phyloP scores from a whole-genome alignment of 2,329 filamentous ascomycete species.

The Aureobasidium melanogenum region DNA sequence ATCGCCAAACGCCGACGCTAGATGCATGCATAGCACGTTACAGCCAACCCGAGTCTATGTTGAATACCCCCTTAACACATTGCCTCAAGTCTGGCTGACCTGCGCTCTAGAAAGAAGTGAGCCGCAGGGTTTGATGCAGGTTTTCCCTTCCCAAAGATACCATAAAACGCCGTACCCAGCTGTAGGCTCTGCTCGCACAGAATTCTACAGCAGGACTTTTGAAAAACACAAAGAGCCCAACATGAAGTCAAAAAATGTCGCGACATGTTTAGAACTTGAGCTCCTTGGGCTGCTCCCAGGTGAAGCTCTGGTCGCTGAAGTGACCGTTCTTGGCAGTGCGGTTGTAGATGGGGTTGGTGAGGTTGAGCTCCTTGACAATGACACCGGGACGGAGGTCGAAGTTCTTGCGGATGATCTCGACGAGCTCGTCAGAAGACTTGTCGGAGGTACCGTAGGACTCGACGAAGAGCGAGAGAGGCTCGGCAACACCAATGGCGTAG shows the following conservation, averaged over 20 bases:
- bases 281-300: constrained; percentile 95
- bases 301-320: constrained; percentile 97
- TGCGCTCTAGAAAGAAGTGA: constrained; percentile 5
- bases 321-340: constrained; percentile 99
- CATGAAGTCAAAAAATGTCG: constrained; percentile 6
- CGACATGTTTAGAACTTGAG: constrained; percentile 67
- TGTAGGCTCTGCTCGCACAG: neutral
- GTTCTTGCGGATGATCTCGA: constrained; percentile 89
- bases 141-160: neutral
- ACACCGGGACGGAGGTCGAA: constrained; percentile 97
- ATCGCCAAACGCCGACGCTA: constrained; percentile 20
- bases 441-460: constrained; percentile 93
- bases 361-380: constrained; percentile 93
- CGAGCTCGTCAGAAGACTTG: constrained; percentile 84
- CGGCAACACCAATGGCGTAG: constrained; percentile 97
- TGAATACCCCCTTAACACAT: constrained; percentile 17
- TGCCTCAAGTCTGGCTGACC: constrained; percentile 14
- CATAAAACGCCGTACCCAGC: constrained; percentile 1
- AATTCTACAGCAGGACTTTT: neutral
- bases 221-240: neutral
- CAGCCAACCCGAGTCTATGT: constrained; percentile 17
- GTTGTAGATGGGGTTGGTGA: constrained; percentile 93
- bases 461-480: constrained; percentile 96
- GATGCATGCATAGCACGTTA: constrained; percentile 16
- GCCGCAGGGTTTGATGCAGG: constrained; percentile 11